Evolutionary conservation across 73 alveolate genomes (phyloP), one percentile per base, ranked within the genome.

Genomic region (Breviolum minutum): DNA sequence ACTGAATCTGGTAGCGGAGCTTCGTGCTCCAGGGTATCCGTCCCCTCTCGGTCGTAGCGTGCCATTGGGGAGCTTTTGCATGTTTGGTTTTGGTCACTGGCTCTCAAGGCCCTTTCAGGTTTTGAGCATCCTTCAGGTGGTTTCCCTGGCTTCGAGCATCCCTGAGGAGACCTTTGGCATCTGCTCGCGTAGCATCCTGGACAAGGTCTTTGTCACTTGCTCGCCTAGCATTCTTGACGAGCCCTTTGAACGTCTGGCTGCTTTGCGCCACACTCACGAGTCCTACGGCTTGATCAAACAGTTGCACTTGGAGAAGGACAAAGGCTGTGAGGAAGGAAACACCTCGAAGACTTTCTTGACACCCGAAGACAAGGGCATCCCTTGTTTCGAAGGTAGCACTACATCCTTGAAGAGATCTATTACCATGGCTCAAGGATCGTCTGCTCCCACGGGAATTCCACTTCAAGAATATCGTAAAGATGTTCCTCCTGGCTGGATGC

Each of bases 1-100:
- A 11, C 77, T 13, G 77, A 69, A 69, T 69, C 77, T 69, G 77
- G 77, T 69, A 69, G 77, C 77, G 77, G 77, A 69, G 77, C 77
- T 69, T 13, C 27, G 77, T 9, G 77, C 77, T 69, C 77, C 77
- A 69, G 77, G 77, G 77, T 11, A 8, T 5, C n/a, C n/a, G n/a
- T 20, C 29, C 77, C 77, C 77, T n/a, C 4, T 7, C 8, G 10
- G 77, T 20, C n/a, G 19, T 8, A 40, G 54, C 0, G 54, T 40
- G 54, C 54, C 54, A 40, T 40, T 40, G 54, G 54, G 54, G 3
- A 40, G 0, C 26, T n/a, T 66, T 13, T 69, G 77, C 77, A 69
- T 69, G 77, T 0, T 20, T 11, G 19, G 19, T 69, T 20, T n/a
- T 13, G 76, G n/a, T 1, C 76, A 2, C 22, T 40, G 54, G 5